Evolutionary conservation across 2,329 filamentous ascomycete species (phyloP), one percentile per base, ranked within the genome.

Genomic region (Grosmannia clavigera): DNA sequence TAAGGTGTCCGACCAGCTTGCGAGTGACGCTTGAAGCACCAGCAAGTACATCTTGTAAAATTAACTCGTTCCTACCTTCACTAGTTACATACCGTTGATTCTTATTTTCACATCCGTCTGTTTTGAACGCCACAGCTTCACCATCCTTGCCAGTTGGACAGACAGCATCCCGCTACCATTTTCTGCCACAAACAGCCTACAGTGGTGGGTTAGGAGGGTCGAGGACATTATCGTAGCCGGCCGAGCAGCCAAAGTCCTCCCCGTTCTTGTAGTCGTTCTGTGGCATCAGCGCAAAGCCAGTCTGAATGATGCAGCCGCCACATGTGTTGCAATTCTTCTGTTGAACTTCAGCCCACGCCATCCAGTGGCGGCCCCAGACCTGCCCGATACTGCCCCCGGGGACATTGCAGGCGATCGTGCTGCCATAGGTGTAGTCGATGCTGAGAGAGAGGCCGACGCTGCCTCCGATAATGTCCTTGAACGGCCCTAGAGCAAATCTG

Each of bases 211-310:
- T 56, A 1, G 54, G 54, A 5, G 54, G 54, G 16, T 56, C 35
- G 1, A 56, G 1, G 35, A 56, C 54, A 9, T 25, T 29, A 3
- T 56, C 14, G 38, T 56, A 56, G 54, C 54, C 54, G 16, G 54
- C 54, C 7, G 54, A 56, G 38, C 54, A 56, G 54, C 54, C 54
- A 43, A 43, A 56, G 54, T 56, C 54, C 54, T 56, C 35, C 10
- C 35, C 54, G 10, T 56, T 43, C n/a, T 56, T 56, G 54, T 56
- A 43, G 38, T 43, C 35, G 35, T 56, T 46, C 35, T 56, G 54
- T 10, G 54, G 54, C 35, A 56, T 43, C 54, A 56, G 54, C 9
- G 35, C 25, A 22, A 16, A 56, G 54, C 54, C 54, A 4, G 33
- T 43, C 35, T 46, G 33, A 38, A 25, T 46, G 9, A 29, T 11